These are phyloP conservation scores for Trichoderma oligosporum DNA, from an alignment of 2,329 filamentous ascomycete species.

Conservation along the genomic window DNA sequence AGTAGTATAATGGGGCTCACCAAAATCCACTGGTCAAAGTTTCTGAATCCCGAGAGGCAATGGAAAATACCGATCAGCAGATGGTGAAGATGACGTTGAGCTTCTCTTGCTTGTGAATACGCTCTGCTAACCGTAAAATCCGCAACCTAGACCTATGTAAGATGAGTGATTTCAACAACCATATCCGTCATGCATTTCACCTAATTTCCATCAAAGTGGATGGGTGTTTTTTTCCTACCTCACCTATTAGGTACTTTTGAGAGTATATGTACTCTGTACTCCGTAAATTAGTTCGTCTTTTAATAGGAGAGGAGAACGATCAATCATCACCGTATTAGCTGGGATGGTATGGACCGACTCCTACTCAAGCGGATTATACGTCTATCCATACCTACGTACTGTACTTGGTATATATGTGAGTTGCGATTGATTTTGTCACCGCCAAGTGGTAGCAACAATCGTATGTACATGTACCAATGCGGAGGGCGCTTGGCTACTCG, in stretches of 20 bases:
- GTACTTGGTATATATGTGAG: neutral
- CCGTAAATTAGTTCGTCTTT: too few relatives aligned
- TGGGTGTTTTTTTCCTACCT: too few relatives aligned
- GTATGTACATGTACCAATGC: neutral
- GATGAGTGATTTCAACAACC: neutral
- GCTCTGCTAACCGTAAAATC: neutral
- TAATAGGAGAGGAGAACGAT: too few relatives aligned
- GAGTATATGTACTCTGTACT: too few relatives aligned
- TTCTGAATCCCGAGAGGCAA: neutral
- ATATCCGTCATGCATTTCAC: neutral
- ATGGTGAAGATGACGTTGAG: neutral
- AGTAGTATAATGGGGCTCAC: neutral
- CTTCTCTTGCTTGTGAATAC: neutral
- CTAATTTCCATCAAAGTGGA: too few relatives aligned
- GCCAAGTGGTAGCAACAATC: constrained; percentile 6
- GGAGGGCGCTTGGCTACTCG: neutral
- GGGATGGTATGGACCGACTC: too few relatives aligned
- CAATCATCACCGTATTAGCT: too few relatives aligned
- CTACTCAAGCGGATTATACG: too few relatives aligned
- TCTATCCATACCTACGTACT: neutral
- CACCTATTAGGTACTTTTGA: too few relatives aligned
- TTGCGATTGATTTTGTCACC: neutral
- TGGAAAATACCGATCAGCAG: constrained; percentile 2
- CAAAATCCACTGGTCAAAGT: neutral
- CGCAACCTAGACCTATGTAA: neutral